A percentile compares a stretch with the other conserved stretches of the same genome.
Evolutionary conservation across 2,329 filamentous ascomycete species (phyloP).

Genomic region (Neocatenulostroma microsporum): DNA sequence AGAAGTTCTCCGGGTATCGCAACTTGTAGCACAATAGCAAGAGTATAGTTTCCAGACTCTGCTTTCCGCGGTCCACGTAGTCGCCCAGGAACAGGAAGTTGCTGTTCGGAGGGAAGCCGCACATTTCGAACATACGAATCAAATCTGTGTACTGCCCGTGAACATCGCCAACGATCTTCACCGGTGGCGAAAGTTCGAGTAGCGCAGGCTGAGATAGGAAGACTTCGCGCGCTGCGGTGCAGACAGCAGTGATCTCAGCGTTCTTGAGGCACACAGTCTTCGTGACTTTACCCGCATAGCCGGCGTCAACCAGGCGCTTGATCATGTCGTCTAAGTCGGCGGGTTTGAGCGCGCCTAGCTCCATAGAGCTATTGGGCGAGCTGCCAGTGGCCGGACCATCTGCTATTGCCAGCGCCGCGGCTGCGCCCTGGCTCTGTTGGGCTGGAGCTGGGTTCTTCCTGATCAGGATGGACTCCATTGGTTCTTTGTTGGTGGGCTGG

Average conservation of each 20-base stretch:
- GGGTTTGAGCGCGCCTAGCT: conserved; percentile 83
- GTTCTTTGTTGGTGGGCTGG: conserved; percentile 53
- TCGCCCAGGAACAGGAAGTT: conserved; percentile 95
- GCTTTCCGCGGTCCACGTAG: conserved; percentile 94
- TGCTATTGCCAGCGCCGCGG: conserved; percentile 21
- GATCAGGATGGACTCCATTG: conserved; percentile 83
- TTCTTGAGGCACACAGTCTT: conserved; percentile 98
- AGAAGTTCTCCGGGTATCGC: conserved; percentile 96
- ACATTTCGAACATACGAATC: conserved; percentile 98
- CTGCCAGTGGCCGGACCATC: conserved; percentile 8
- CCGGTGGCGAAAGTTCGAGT: conserved; percentile 83
- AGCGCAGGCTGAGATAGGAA: conserved; percentile 88
- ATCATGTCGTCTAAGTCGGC: conserved; percentile 98
- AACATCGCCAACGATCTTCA: conserved; percentile 96
- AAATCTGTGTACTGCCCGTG: conserved; percentile 95
- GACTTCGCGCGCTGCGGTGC: conserved; percentile 76
- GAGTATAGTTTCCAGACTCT: conserved; percentile 89
- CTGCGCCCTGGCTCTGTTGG: conserved; percentile 18
- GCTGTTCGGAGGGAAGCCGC: conserved; percentile 81
- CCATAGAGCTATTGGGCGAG: conserved; percentile 45
- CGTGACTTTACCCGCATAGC: conserved; percentile 92
- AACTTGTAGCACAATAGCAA: conserved; percentile 93
- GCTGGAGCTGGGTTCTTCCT: conserved; percentile 44
- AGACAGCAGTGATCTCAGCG: conserved; percentile 92
- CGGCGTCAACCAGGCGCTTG: conserved; percentile 83